phyloP scores from a whole-genome alignment of 1,139 yeast species.

The Hansenula sp. region DNA sequence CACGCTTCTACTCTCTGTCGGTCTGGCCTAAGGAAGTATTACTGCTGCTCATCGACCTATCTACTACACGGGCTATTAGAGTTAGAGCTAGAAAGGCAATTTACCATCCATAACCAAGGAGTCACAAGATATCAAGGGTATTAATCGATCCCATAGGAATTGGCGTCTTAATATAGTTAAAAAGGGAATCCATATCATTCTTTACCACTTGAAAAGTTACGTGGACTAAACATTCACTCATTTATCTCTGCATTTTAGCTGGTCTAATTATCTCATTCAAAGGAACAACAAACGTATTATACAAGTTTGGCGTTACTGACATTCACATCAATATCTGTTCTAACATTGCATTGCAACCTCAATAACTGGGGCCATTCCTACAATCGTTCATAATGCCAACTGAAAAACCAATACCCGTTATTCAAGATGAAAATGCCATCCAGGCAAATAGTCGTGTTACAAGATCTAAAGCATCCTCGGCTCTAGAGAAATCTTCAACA shows the following conservation, averaged over 20 bases:
- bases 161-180: too few species aligned
- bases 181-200: too few species aligned
- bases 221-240: too few species aligned
- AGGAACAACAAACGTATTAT: too few species aligned
- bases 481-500: background rate
- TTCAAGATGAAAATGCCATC: constrained; percentile 1
- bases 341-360: background rate
- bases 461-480: constrained; percentile 6
- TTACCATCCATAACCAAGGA: background rate
- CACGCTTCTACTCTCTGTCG: too few species aligned
- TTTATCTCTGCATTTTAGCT: background rate
- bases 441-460: constrained; percentile 5
- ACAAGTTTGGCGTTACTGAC: too few species aligned
- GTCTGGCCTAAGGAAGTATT: too few species aligned
- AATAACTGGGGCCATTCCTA: too few species aligned
- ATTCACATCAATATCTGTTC: too few species aligned
- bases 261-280: background rate
- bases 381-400: too few species aligned
- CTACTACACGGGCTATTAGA: background rate
- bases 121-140: background rate
- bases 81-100: background rate
- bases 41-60: background rate
- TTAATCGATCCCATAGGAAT: too few species aligned
- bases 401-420: background rate
- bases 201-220: too few species aligned